Percentiles rank a stretch among this genome's conserved stretches.
Evolutionary conservation across 2,329 filamentous ascomycete genomes (phyloP).

Genomic region (Cladophialophora chaetospira): DNA sequence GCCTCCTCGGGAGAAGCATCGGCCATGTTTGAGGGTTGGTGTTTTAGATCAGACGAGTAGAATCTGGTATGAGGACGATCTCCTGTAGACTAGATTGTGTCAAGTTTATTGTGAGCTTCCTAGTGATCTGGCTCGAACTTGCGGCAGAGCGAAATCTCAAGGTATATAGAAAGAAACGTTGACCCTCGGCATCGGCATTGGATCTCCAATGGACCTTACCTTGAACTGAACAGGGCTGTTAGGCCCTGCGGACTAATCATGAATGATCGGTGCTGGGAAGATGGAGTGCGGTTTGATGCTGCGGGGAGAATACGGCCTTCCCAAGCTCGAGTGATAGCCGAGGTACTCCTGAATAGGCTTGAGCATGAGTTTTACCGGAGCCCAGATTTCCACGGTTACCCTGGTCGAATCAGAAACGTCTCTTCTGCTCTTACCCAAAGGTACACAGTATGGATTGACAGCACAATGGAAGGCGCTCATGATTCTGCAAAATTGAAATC

Average conservation of each 20-base stretch:
- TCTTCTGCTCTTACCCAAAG: too few relatives aligned
- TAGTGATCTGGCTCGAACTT: too few relatives aligned
- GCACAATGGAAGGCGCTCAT: too few relatives aligned
- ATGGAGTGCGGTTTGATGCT: neutral
- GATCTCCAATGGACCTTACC: neutral
- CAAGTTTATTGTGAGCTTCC: too few relatives aligned
- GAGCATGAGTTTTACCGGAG: too few relatives aligned
- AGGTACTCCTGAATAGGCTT: slow-evolving; percentile 2
- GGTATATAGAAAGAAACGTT: slow-evolving; percentile 6
- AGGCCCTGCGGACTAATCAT: neutral
- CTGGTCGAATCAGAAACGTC: slow-evolving; percentile 1
- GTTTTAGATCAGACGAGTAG: neutral
- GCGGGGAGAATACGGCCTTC: neutral
- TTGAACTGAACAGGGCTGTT: neutral
- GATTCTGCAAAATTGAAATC: too few relatives aligned
- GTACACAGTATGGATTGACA: too few relatives aligned
- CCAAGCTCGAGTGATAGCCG: slow-evolving; percentile 1
- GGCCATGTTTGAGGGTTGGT: neutral
- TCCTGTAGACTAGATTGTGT: too few relatives aligned
- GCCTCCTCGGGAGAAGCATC: slow-evolving; percentile 42
- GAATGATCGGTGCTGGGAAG: neutral
- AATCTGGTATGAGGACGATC: too few relatives aligned
- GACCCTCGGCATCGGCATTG: slow-evolving; percentile 7
- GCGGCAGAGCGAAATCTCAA: too few relatives aligned
- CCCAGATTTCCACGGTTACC: neutral